Conservation (phyloP, 306 rosid genomes). For the Fagus crenata region DNA sequence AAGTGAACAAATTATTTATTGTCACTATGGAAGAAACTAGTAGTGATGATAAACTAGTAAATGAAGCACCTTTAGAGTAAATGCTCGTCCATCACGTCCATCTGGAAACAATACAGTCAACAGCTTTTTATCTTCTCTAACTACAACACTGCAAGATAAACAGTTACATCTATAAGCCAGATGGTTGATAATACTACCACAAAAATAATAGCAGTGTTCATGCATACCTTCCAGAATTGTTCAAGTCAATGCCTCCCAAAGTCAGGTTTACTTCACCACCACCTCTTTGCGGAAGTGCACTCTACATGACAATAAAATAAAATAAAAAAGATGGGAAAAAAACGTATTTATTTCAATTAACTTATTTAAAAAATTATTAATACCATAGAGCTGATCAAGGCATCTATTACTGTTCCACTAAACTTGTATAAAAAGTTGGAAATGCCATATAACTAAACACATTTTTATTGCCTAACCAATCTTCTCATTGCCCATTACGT, state of each 20-base stretch:
- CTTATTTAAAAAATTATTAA: neutral
- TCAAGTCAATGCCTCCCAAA: conserved; percentile 97
- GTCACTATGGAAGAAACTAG: neutral
- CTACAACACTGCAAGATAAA: conserved; percentile 78
- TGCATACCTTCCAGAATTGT: conserved; percentile 95
- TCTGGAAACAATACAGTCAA: conserved; percentile 97
- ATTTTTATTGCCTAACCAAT: neutral
- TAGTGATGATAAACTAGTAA: conserved; percentile 15
- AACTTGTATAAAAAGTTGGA: too few relatives aligned
- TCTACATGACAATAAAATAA: conserved; percentile 49
- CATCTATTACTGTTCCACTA: too few relatives aligned
- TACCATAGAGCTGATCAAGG: neutral
- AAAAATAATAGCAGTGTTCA: neutral
- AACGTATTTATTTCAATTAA: neutral
- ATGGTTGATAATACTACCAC: conserved; percentile 18
- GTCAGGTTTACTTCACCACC: conserved; percentile 98
- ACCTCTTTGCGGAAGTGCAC: conserved; percentile 90
- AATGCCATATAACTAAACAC: neutral
- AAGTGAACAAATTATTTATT: neutral
- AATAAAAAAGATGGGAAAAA: neutral
- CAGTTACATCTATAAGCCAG: conserved; percentile 30
- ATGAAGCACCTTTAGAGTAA: conserved; percentile 87
- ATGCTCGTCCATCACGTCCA: conserved; percentile 99
- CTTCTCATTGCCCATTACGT: neutral
- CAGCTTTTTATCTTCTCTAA: conserved; percentile 97